Percentiles rank a stretch among this genome's conserved stretches.
phyloP scores from a whole-genome alignment of 2,329 filamentous ascomycete genomes.

The Aspergillus fumigatiaffinis region DNA sequence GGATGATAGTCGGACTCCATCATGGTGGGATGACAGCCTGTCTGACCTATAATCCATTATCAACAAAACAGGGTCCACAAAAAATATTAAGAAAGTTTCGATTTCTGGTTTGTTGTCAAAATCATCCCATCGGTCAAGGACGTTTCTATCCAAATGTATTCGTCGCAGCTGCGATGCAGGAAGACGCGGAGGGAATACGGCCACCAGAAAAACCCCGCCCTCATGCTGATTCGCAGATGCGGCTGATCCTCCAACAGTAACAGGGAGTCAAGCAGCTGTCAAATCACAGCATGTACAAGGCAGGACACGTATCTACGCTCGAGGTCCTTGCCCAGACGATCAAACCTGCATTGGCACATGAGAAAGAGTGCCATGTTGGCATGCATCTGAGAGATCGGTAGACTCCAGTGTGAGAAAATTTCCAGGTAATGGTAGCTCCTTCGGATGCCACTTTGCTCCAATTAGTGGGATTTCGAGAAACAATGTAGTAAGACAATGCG shows the following conservation, averaged over 20 bases:
- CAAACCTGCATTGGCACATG: constrained; percentile 13
- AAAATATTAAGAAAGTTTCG: background rate
- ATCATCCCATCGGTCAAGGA: background rate
- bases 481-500: background rate
- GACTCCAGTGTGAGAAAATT: background rate
- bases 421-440: background rate
- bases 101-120: background rate
- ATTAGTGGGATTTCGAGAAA: background rate
- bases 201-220: constrained; percentile 11
- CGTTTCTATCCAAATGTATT: constrained; percentile 8
- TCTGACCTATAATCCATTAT: constrained; percentile 34
- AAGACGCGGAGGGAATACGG: constrained; percentile 9
- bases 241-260: constrained; percentile 8
- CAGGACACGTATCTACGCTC: constrained; percentile 14
- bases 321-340: constrained; percentile 10
- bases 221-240: constrained; percentile 5
- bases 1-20: constrained; percentile 25
- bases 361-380: constrained; percentile 12
- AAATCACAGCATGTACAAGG: background rate
- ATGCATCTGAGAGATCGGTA: constrained; percentile 5
- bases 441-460: background rate
- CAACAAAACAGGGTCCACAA: background rate
- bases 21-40: constrained; percentile 22
- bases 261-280: constrained; percentile 8
- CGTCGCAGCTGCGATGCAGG: constrained; percentile 3